These are phyloP conservation scores for Vaccinium darrowii DNA, from an alignment of 148 eudicot species.

Conservation along the genomic window DNA sequence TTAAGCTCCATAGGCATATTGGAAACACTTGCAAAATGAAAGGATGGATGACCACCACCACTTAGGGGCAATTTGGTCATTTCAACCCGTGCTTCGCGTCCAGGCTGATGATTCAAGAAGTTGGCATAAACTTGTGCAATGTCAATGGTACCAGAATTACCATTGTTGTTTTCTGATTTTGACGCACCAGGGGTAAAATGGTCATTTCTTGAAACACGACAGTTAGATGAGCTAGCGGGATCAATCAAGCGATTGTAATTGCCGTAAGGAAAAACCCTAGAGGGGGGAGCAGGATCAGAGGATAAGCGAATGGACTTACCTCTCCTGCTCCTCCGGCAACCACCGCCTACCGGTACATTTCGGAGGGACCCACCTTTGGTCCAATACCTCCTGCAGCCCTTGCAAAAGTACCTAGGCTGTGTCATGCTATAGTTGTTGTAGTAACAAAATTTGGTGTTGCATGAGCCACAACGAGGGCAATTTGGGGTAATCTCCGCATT, in stretches of 20 bases:
- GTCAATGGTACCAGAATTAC: conserved; percentile 21
- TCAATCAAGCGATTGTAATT: background rate
- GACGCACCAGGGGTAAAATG: background rate
- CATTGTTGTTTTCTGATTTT: background rate
- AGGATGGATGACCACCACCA: background rate
- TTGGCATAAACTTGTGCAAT: conserved; percentile 39
- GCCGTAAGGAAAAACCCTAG: background rate
- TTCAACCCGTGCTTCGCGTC: background rate
- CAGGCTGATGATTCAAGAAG: conserved; percentile 27
- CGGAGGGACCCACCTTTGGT: conserved; percentile 62
- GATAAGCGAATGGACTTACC: background rate
- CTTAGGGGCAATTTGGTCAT: background rate
- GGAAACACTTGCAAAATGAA: background rate
- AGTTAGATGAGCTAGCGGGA: background rate
- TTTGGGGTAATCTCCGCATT: conserved; percentile 40
- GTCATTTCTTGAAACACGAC: background rate
- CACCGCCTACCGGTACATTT: conserved; percentile 58
- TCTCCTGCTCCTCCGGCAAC: conserved; percentile 46
- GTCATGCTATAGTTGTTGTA: conserved; percentile 64
- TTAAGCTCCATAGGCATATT: background rate
- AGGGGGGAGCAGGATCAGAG: background rate
- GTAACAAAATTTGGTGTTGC: conserved; percentile 62
- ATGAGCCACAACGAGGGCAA: conserved; percentile 61
- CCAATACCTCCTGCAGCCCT: conserved; percentile 59
- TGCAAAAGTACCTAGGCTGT: conserved; percentile 65